phyloP scores from a whole-genome alignment of 495 filamentous ascomycete species.

The Penicillium egyptiacum region DNA sequence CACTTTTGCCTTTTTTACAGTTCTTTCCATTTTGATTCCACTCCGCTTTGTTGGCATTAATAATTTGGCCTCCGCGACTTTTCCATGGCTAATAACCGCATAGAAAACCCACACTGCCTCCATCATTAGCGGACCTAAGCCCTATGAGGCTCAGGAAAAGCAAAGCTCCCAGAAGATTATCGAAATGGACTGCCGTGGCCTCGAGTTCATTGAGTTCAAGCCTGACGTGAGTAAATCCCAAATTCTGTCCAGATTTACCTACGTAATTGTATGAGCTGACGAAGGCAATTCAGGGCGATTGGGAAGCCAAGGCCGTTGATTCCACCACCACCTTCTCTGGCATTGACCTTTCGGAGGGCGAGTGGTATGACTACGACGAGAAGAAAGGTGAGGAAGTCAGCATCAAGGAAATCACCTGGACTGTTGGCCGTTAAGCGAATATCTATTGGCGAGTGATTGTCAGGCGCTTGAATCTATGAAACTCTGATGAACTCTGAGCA shows the following conservation, averaged over 20 bases:
- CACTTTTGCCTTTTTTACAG: background rate
- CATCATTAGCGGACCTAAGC: constrained; percentile 67
- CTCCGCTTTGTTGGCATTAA: background rate
- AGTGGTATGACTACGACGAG: constrained; percentile 90
- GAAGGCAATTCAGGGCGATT: constrained; percentile 65
- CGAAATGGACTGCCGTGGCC: constrained; percentile 87
- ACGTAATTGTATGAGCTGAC: constrained; percentile 4
- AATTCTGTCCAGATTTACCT: background rate
- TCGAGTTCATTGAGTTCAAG: constrained; percentile 89
- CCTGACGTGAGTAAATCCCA: constrained; percentile 62
- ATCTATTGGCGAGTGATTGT: background rate
- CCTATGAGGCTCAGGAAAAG: constrained; percentile 62
- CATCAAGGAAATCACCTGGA: constrained; percentile 91
- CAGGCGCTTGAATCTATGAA: background rate
- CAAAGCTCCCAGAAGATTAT: constrained; percentile 74
- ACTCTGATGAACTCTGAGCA: background rate
- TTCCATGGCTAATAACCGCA: background rate
- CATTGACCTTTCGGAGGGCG: constrained; percentile 81
- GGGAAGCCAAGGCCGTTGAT: constrained; percentile 79
- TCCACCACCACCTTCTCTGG: constrained; percentile 73
- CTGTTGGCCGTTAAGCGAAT: constrained; percentile 53
- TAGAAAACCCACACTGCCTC: constrained; percentile 67
- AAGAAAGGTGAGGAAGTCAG: constrained; percentile 77
- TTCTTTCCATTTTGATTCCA: background rate
- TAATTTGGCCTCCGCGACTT: background rate